Percentiles rank a stretch among this genome's conserved stretches.
Evolutionary conservation across 2,329 filamentous ascomycete genomes (phyloP).

Genomic region (Alternaria arbusti): DNA sequence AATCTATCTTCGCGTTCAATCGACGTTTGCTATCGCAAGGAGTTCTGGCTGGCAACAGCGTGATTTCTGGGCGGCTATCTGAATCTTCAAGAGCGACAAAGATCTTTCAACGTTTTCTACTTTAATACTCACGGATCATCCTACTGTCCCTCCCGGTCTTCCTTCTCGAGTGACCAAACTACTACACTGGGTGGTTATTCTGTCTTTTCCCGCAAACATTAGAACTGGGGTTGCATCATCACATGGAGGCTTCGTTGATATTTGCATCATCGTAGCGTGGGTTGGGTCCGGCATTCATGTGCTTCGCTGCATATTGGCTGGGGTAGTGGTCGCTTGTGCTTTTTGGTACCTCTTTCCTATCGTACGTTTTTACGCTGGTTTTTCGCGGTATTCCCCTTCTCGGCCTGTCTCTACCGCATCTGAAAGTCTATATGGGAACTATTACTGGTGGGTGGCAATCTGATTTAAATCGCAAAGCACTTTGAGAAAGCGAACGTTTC

Average conservation of each 20-base stretch:
- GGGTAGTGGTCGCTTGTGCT: slow-evolving; percentile 33
- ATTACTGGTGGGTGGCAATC: slow-evolving; percentile 26
- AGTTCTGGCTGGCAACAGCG: slow-evolving; percentile 24
- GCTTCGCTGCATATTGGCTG: slow-evolving; percentile 33
- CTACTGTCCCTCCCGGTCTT: slow-evolving; percentile 10
- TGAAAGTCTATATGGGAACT: slow-evolving; percentile 13
- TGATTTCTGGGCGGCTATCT: slow-evolving; percentile 31
- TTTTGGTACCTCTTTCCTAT: slow-evolving; percentile 18
- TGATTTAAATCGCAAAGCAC: slow-evolving; percentile 15
- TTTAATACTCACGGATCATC: slow-evolving; percentile 11
- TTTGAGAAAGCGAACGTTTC: slow-evolving; percentile 23
- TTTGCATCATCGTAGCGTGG: slow-evolving; percentile 32
- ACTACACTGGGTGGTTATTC: slow-evolving; percentile 30
- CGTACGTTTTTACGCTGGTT: slow-evolving; percentile 19
- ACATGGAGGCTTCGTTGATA: slow-evolving; percentile 31
- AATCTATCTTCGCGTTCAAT: slow-evolving; percentile 24
- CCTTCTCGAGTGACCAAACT: slow-evolving; percentile 12
- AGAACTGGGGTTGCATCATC: slow-evolving; percentile 35
- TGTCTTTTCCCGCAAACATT: slow-evolving; percentile 32
- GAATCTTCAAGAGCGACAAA: slow-evolving; percentile 26
- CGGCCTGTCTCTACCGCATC: slow-evolving; percentile 18
- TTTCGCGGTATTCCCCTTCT: slow-evolving; percentile 16
- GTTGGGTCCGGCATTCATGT: slow-evolving; percentile 23
- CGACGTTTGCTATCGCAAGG: slow-evolving; percentile 20
- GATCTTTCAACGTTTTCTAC: slow-evolving; percentile 21